phyloP scores from a whole-genome alignment of 2,329 filamentous ascomycete species.

The Cercospora beticola region DNA sequence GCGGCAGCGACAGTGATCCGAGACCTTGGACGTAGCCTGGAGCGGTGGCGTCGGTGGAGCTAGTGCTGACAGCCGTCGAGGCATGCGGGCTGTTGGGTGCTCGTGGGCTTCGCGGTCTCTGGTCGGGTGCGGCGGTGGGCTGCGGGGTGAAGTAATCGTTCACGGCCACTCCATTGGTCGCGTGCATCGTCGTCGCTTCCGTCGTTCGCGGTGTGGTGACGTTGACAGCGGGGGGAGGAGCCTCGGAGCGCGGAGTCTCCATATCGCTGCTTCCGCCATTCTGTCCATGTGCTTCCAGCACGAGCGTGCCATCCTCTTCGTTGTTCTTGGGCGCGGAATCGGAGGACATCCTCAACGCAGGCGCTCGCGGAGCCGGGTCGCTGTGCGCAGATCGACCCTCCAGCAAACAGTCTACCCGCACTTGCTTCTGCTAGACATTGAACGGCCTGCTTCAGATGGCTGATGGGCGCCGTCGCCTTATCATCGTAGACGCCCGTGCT shows the following conservation, averaged over 20 bases:
- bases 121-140: constrained; percentile 4
- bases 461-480: constrained; percentile 20
- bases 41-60: constrained; percentile 24
- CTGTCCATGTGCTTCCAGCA: constrained; percentile 10
- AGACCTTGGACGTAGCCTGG: constrained; percentile 24
- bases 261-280: constrained; percentile 31
- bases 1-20: constrained; percentile 5
- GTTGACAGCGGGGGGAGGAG: constrained; percentile 37
- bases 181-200: constrained; percentile 11
- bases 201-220: constrained; percentile 25
- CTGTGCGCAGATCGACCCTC: constrained; percentile 12
- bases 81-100: neutral
- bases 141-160: constrained; percentile 19
- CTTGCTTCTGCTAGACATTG: constrained; percentile 36
- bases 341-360: constrained; percentile 28
- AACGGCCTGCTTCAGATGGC: constrained; percentile 17
- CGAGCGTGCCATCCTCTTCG: constrained; percentile 4
- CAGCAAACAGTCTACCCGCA: constrained; percentile 30
- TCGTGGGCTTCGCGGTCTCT: neutral
- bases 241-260: constrained; percentile 44
- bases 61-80: constrained; percentile 11
- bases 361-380: constrained; percentile 4
- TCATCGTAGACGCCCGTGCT: constrained; percentile 24
- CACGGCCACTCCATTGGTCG: neutral
- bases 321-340: constrained; percentile 20